Evolutionary conservation across 2,329 filamentous ascomycete species (phyloP).

Genomic region (Dothidotthia symphoricarpi): DNA sequence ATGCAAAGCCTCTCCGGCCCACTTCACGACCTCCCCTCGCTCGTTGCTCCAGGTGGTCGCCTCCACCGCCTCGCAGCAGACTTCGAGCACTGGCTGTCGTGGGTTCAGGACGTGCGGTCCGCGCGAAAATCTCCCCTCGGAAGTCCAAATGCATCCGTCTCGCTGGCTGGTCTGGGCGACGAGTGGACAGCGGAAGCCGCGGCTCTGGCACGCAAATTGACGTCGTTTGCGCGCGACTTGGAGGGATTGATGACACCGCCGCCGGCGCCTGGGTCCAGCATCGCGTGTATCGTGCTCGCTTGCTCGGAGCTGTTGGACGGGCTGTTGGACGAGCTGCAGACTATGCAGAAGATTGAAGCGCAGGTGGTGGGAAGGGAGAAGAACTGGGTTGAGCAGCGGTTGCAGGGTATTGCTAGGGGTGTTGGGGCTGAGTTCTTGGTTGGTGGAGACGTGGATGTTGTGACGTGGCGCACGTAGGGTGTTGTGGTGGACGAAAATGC

Average conservation of each 20-base stretch:
- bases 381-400: slow-evolving; percentile 37
- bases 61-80: slow-evolving; percentile 28
- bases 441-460: too few relatives aligned
- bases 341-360: slow-evolving; percentile 35
- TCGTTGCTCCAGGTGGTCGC: slow-evolving; percentile 36
- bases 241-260: slow-evolving; percentile 23
- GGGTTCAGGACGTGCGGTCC: slow-evolving; percentile 31
- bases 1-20: slow-evolving; percentile 39
- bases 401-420: slow-evolving; percentile 29
- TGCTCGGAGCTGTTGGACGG: slow-evolving; percentile 33
- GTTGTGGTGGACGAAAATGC: too few relatives aligned
- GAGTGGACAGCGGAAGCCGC: slow-evolving; percentile 37
- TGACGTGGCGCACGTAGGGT: too few relatives aligned
- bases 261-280: slow-evolving; percentile 33
- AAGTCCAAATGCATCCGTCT: slow-evolving; percentile 7
- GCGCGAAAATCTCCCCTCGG: slow-evolving; percentile 10
- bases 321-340: slow-evolving; percentile 34
- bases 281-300: slow-evolving; percentile 28
- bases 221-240: slow-evolving; percentile 31
- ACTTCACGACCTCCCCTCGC: slow-evolving; percentile 37
- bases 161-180: slow-evolving; percentile 34
- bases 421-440: too few relatives aligned
- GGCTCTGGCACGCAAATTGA: slow-evolving; percentile 37
- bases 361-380: slow-evolving; percentile 35
- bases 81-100: slow-evolving; percentile 35